Evolutionary conservation across 2,329 filamentous ascomycete species (phyloP), one percentile per base, ranked within the genome.

Genomic region (Cytospora piceae): DNA sequence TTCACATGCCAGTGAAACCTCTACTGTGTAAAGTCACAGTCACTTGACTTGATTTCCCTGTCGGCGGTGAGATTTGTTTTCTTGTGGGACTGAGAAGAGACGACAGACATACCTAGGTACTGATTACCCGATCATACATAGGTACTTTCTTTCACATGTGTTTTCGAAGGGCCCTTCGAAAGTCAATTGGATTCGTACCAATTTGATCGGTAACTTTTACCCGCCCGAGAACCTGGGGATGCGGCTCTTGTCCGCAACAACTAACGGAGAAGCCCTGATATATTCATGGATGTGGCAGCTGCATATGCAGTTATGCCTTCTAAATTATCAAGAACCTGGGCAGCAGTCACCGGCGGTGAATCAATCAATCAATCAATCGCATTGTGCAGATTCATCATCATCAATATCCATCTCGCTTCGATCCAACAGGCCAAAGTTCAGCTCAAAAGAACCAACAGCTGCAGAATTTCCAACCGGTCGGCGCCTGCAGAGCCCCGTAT

Each of bases 1-100:
- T 49, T 49, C 46, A 49, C 46, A 49, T 49, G 46, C 46, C 46
- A 49, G n/a, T 7, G n/a, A n/a, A 46, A 46, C 46, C 9, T 49
- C 8, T 6, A n/a, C n/a, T n/a, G n/a, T n/a, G n/a, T n/a, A 34
- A 37, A 15, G 11, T 37, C 34, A 37, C 20, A 49, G 46, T 49
- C 46, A 49, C 46, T 49, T 49, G 46, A 49, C 46, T 14, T 1
- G n/a, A 49, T 14, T 22, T 49, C n/a, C n/a, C 46, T 22, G 46
- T 49, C 46, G n/a, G 46, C 46, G 46, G n/a, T 49, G n/a, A 24
- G 46, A 22, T 12, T 12, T 49, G 6, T 8, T 46, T 17, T 22
- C 7, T 46, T 46, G 39, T 46, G 20, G n/a, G 4, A n/a, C 42
- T 22, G 5, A 20, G 20, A 14, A 42, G 39, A 20, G 11, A 42